Evolutionary conservation across 768 basidiomycete genomes (phyloP).

Genomic region (Paxillus rubicundulus): DNA sequence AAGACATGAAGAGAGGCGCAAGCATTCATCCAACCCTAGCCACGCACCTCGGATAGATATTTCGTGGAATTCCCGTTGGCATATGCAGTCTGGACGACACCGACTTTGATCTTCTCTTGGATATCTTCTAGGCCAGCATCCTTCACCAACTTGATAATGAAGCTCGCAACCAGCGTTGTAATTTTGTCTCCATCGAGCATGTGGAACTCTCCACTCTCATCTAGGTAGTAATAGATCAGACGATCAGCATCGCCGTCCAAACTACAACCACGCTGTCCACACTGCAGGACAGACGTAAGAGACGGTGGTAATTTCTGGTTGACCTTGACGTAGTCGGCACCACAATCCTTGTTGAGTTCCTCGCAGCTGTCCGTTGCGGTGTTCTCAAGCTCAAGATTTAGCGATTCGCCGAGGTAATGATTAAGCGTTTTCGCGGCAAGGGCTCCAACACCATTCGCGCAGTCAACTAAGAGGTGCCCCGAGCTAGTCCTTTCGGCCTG

Average conservation of each 20-base stretch:
- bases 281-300: slow-evolving; percentile 55
- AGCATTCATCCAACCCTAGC: not conserved
- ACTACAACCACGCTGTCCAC: slow-evolving; percentile 85
- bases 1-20: slow-evolving; percentile 6
- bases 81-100: slow-evolving; percentile 97
- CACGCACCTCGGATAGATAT: slow-evolving; percentile 75
- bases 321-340: slow-evolving; percentile 97
- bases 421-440: slow-evolving; percentile 61
- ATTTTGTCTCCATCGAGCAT: slow-evolving; percentile 99
- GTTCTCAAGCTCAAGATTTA: slow-evolving; percentile 71
- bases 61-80: slow-evolving; percentile 97
- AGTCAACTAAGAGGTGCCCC: slow-evolving; percentile 79
- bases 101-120: slow-evolving; percentile 63
- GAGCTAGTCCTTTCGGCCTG: slow-evolving; percentile 59
- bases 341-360: slow-evolving; percentile 82
- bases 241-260: slow-evolving; percentile 98
- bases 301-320: slow-evolving; percentile 83
- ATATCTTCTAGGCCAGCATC: slow-evolving; percentile 73
- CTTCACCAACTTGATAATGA: slow-evolving; percentile 87
- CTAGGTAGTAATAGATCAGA: slow-evolving; percentile 91
- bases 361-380: slow-evolving; percentile 61
- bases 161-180: slow-evolving; percentile 87
- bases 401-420: slow-evolving; percentile 53
- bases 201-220: slow-evolving; percentile 73
- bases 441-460: slow-evolving; percentile 97